Percentiles rank a stretch among this genome's conserved stretches.
Conservation (phyloP, 345 rosid species). For the Triadica sebifera region DNA sequence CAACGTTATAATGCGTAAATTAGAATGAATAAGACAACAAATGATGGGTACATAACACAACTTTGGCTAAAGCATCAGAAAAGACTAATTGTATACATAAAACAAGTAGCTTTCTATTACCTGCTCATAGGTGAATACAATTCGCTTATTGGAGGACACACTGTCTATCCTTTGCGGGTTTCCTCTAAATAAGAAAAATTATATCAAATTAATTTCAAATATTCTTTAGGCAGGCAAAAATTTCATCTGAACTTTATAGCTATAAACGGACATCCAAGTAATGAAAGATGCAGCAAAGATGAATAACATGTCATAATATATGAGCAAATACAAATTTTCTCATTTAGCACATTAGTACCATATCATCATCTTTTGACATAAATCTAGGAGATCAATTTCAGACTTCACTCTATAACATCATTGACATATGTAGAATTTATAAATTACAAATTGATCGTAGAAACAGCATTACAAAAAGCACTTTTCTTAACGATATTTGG, state of each 20-base stretch:
- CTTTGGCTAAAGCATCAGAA: not conserved
- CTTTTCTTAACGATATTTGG: not conserved
- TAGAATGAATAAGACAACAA: not conserved
- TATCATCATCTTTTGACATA: not conserved
- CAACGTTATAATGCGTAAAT: too few species aligned
- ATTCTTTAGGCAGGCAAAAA: not conserved
- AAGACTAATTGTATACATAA: not conserved
- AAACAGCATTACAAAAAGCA: not conserved
- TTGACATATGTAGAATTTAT: not conserved
- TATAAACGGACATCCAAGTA: not conserved
- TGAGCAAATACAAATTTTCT: not conserved
- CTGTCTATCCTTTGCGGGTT: slow-evolving; percentile 95
- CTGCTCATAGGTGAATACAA: slow-evolving; percentile 89
- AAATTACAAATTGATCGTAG: not conserved
- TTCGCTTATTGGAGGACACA: slow-evolving; percentile 68
- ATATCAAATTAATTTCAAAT: slow-evolving; percentile 7
- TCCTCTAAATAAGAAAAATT: slow-evolving; percentile 49
- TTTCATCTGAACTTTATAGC: not conserved
- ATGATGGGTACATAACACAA: not conserved
- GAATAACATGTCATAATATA: not conserved
- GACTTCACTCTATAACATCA: not conserved
- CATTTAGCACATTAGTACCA: not conserved
- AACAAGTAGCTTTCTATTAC: slow-evolving; percentile 32
- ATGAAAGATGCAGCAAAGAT: not conserved
- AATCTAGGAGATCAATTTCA: not conserved